Conservation (phyloP, 768 basidiomycete species). For the Hypsizygus marmoreus region DNA sequence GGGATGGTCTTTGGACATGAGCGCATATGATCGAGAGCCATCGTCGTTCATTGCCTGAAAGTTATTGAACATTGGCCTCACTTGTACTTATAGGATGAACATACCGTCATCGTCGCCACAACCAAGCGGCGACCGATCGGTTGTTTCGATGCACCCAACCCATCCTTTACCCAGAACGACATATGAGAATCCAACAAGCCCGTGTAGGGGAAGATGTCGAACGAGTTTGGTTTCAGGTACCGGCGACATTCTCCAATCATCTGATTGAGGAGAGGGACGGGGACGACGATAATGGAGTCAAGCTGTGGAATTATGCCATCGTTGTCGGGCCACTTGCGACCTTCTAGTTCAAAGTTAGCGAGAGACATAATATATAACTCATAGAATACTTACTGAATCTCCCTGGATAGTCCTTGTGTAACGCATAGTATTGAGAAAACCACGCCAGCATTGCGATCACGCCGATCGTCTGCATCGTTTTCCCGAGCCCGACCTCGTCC, state of each 20-base stretch:
- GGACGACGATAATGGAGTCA: not conserved
- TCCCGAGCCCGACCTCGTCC: slow-evolving; percentile 7
- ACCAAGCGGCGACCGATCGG: not conserved
- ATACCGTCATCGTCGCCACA: not conserved
- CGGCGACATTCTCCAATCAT: not conserved
- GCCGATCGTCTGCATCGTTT: slow-evolving; percentile 2
- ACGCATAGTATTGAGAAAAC: not conserved
- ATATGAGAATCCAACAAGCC: not conserved
- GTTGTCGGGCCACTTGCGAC: not conserved
- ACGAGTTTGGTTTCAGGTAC: not conserved
- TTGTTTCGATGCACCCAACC: not conserved
- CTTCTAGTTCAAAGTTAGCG: not conserved
- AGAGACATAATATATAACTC: not conserved
- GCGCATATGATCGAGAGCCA: too few species aligned
- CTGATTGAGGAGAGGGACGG: not conserved
- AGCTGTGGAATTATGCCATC: not conserved
- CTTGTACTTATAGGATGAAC: not conserved
- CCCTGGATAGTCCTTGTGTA: not conserved
- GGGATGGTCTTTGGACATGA: too few species aligned
- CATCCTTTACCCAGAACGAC: not conserved
- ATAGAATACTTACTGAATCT: not conserved
- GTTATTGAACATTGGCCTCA: too few species aligned
- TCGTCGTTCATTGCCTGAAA: too few species aligned
- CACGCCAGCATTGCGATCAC: not conserved
- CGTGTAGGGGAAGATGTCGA: not conserved